Base-by-base conservation (phyloP, 1,139 yeast species). In the Pneumocystis murina region DNA sequence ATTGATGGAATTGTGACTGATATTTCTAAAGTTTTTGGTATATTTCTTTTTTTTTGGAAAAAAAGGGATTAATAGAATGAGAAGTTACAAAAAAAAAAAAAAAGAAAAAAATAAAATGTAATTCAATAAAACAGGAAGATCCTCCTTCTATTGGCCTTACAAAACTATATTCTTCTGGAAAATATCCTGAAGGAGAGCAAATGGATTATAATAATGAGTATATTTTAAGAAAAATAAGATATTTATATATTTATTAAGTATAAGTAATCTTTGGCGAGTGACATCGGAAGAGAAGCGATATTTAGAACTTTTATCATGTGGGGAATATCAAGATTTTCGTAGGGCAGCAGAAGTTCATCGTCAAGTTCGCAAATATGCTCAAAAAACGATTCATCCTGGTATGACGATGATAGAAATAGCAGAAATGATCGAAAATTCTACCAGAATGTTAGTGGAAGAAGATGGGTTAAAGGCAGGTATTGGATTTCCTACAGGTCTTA, bases 401-500 rank as follows among this genome's bases (percentile, higher is more conserved):
- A 87, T 91, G 96, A 77, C 86, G 36, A 86, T 90, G 84, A 86
- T 83, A 41, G 96, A 90, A 67, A 83, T 94, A 69, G 97, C 96
- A 17, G 89, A 92, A 72, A 78, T 86, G 68, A 87, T 92, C 71
- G 99, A 94, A 74, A 83, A 89, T 72, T 82, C 92, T 0, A 86
- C 88, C 1, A 81, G 97, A 70, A 81, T 84, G 3, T 83, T 86
- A 69, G 82, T 92, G 17, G 84, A 79, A 61, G 84, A 81, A 62
- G 85, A 85, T 68, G 80, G 82, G 66, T 74, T 76, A 24, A 76
- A 79, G 64, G 94, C 91, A 14, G 99, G 99, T 59, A 83, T 91
- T 71, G 99, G 97, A 1, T 92, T 92, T 79, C 99, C 99, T 59
- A 90, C 97, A 12, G 99, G 99, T 64, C 81, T 94, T 62, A 88